These are phyloP conservation scores for Helminthosporium solani DNA, from an alignment of 2,329 filamentous ascomycete species.

Conservation along the genomic window DNA sequence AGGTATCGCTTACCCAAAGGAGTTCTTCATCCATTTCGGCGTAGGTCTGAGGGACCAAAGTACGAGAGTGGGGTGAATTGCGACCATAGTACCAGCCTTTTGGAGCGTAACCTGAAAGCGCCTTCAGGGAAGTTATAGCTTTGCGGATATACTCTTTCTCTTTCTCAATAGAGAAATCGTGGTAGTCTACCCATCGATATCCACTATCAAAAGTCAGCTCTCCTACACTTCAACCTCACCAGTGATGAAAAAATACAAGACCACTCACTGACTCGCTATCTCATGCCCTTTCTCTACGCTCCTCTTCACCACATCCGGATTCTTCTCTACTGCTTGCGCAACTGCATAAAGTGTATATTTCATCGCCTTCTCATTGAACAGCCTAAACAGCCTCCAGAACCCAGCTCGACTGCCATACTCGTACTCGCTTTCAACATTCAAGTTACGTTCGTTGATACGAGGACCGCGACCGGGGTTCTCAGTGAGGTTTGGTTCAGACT, in stretches of 20 bases:
- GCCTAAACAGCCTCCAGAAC: slow-evolving; percentile 52
- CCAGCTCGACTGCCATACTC: slow-evolving; percentile 54
- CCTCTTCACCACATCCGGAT: slow-evolving; percentile 50
- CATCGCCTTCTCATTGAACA: slow-evolving; percentile 53
- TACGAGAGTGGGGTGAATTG: slow-evolving; percentile 47
- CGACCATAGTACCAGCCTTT: slow-evolving; percentile 55
- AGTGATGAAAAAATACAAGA: background rate
- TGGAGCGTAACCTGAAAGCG: slow-evolving; percentile 49
- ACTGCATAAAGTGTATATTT: slow-evolving; percentile 56
- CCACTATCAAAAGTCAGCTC: slow-evolving; percentile 22
- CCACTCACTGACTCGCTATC: slow-evolving; percentile 46
- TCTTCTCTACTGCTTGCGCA: slow-evolving; percentile 50
- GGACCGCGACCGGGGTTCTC: slow-evolving; percentile 41
- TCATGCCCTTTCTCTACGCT: slow-evolving; percentile 55
- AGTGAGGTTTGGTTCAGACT: slow-evolving; percentile 32
- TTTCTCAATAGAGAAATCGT: slow-evolving; percentile 48
- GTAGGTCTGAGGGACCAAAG: slow-evolving; percentile 52
- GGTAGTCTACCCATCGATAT: slow-evolving; percentile 55
- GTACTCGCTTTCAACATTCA: slow-evolving; percentile 53
- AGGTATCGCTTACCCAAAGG: slow-evolving; percentile 53
- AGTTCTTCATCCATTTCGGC: slow-evolving; percentile 55
- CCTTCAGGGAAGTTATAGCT: slow-evolving; percentile 45
- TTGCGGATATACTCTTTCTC: slow-evolving; percentile 52
- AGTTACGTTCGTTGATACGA: slow-evolving; percentile 46
- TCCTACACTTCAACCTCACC: background rate